Conservation (phyloP, 2,329 filamentous ascomycete genomes). For the Didymellaceae sp. region DNA sequence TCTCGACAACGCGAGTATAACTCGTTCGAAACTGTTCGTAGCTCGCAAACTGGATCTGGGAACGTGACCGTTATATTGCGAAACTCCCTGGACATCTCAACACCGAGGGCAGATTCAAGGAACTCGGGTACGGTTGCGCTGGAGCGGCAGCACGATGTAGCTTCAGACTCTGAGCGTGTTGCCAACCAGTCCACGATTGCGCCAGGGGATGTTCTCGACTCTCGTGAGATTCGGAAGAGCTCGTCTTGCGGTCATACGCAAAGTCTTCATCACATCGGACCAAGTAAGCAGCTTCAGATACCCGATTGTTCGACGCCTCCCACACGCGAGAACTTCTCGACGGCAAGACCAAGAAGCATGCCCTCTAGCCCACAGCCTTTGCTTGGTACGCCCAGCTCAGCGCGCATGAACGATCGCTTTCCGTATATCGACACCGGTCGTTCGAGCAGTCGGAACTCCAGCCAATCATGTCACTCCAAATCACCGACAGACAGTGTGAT, state of each 20-base stretch:
- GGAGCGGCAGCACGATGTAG: neutral
- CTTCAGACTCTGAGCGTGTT: neutral
- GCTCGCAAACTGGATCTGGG: constrained; percentile 36
- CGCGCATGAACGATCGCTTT: constrained; percentile 55
- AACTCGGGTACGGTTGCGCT: neutral
- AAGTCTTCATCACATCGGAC: neutral
- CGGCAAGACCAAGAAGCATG: constrained; percentile 10
- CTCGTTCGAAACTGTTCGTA: constrained; percentile 7
- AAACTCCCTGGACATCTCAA: constrained; percentile 15
- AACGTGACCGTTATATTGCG: constrained; percentile 31
- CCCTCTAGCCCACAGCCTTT: constrained; percentile 17
- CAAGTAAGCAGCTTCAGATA: neutral
- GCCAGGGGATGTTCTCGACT: too few relatives aligned
- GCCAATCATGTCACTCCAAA: constrained; percentile 22
- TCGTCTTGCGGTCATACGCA: neutral
- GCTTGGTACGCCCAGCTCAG: constrained; percentile 32
- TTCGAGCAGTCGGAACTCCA: constrained; percentile 37
- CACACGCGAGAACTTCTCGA: neutral
- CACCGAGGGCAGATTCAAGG: constrained; percentile 2
- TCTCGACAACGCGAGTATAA: constrained; percentile 26
- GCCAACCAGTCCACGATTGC: too few relatives aligned
- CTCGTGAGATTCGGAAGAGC: too few relatives aligned
- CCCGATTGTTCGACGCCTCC: neutral
- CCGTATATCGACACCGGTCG: constrained; percentile 48
- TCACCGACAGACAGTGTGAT: constrained; percentile 24